phyloP scores from a whole-genome alignment of 2,329 filamentous ascomycete genomes.

The Fonsecaea erecta region DNA sequence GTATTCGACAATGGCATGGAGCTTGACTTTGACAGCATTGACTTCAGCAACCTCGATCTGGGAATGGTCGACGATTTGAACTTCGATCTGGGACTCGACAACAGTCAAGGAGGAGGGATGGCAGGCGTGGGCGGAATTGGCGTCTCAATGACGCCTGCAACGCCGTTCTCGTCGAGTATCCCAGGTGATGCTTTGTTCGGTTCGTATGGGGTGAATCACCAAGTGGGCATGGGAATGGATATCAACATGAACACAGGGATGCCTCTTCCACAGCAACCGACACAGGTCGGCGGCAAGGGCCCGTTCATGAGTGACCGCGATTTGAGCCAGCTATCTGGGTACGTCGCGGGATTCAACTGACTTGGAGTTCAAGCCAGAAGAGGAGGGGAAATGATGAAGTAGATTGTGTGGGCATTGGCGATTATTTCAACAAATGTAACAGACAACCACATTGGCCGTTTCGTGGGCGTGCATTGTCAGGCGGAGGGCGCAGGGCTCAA shows the following conservation, averaged over 20 bases:
- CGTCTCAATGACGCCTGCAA: constrained; percentile 1
- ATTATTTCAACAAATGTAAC: background rate
- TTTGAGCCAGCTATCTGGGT: constrained; percentile 27
- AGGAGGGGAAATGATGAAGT: background rate
- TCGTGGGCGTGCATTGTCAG: background rate
- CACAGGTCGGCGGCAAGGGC: constrained; percentile 9
- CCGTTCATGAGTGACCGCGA: constrained; percentile 32
- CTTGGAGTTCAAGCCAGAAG: background rate
- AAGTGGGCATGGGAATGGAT: constrained; percentile 18
- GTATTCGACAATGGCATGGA: constrained; percentile 35
- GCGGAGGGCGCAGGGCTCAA: constrained; percentile 5
- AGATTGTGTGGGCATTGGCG: background rate
- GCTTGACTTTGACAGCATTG: constrained; percentile 38
- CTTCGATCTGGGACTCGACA: constrained; percentile 29
- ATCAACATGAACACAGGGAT: constrained; percentile 9
- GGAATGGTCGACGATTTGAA: constrained; percentile 34
- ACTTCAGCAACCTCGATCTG: constrained; percentile 36
- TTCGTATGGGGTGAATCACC: constrained; percentile 17
- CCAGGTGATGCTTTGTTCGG: constrained; percentile 24
- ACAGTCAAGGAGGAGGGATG: constrained; percentile 9
- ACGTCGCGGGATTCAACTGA: constrained; percentile 32
- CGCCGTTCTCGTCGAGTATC: constrained; percentile 28
- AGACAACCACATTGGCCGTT: background rate
- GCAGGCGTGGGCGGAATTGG: background rate
- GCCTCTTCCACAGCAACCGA: constrained; percentile 10